Base-by-base conservation (phyloP, 164 flowering plant species). In the Berberis vulgaris region DNA sequence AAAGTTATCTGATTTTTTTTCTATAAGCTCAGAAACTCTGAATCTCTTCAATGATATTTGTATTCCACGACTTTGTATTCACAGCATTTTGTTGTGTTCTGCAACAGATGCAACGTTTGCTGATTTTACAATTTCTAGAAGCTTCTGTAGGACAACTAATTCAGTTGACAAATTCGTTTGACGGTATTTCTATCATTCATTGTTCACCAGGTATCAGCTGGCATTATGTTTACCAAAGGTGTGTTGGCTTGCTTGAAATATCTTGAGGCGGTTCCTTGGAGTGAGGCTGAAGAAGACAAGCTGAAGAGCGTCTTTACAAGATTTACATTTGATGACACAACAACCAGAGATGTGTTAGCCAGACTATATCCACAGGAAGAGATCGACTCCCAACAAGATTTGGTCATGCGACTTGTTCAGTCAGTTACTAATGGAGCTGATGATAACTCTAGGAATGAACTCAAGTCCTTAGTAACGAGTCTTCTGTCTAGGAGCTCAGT, bases 241-340 rank as follows among this genome's bases (percentile, higher is more conserved):
- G 77, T 92, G 65, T 66, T 67, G 26, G 78, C 84, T 43, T 92
- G 98, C 74, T 77, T 92, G 65, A 80, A 80, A 58, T 92, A 89
- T 74, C 81, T 89, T 5, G 96, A 89, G 67, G 98, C 96, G 67
- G 93, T 92, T 65, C 96, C 98, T 63, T 92, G 96, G 96, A 81
- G 81, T 13, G 98, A 89, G 73, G 85, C 81, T 67, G 98, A 92
- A 75, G 96, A 92, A 73, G 93, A 89, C 69, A 89, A 85, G 73
- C 77, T 92, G 53, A 85, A 85, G 69, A 77, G 59, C 60, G 69
- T 89, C 12, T 83, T 87, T 67, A 59, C 75, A 41, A 82, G 74
- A 72, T 70, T 75, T 50, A 80, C 76, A 57, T 82, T 89, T 72
- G 88, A 86, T 56, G 84, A 77, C 61, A 64, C 76, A 5, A 76